Conservation (phyloP, 208 protist species). For the Leishmania arabica region DNA sequence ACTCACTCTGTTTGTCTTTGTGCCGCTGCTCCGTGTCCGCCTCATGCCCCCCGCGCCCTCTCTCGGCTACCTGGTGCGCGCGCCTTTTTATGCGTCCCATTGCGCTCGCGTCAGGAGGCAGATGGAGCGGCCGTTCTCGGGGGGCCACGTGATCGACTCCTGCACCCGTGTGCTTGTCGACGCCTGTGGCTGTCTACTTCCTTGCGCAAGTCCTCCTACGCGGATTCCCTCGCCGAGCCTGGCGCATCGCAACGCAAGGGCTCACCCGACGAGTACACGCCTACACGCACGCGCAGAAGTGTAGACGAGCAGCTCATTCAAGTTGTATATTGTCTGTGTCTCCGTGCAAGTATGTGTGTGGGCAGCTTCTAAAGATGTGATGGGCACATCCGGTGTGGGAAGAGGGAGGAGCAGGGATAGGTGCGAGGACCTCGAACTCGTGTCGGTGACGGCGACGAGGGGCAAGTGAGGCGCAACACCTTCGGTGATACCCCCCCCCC, state of each 20-base stretch:
- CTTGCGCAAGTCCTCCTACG: not conserved
- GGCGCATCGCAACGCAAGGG: not conserved
- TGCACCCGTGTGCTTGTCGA: not conserved
- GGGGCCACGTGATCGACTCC: conserved; percentile 21
- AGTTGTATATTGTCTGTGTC: not conserved
- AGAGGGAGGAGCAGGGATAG: not conserved
- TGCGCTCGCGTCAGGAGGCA: not conserved
- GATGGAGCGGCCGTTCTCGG: not conserved
- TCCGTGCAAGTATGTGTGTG: not conserved
- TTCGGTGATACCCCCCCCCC: conserved; percentile 23
- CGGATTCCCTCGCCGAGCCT: not conserved
- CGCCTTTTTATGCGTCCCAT: not conserved
- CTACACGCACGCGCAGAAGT: not conserved
- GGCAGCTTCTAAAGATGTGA: not conserved
- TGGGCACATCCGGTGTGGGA: not conserved
- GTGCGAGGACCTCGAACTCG: not conserved
- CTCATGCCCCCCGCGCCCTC: not conserved
- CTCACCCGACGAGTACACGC: not conserved
- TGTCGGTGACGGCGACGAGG: not conserved
- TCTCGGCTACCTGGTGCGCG: not conserved
- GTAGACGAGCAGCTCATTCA: not conserved
- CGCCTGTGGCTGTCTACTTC: not conserved
- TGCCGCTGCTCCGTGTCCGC: not conserved
- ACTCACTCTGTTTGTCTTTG: not conserved
- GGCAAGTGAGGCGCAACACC: not conserved